A percentile compares a stretch with the other conserved stretches of the same genome.
These are phyloP conservation scores for Podospora tetraspora DNA, from an alignment of 495 filamentous ascomycete genomes.

Conservation along the genomic window DNA sequence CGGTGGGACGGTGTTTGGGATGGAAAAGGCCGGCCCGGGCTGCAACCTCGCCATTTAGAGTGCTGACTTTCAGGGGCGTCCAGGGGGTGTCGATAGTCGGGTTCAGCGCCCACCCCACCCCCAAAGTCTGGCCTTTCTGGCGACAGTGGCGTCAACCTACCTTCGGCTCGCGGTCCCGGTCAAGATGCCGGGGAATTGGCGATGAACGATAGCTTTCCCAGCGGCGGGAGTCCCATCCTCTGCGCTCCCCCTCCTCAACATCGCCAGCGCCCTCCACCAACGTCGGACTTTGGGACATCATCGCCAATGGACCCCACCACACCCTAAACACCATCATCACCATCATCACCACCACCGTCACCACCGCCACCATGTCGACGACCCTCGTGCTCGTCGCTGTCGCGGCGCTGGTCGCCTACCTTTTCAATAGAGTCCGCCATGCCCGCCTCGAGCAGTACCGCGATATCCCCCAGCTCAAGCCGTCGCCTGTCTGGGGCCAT, in stretches of 20 bases:
- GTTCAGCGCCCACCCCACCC: neutral
- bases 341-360: neutral
- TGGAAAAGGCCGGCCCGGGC: neutral
- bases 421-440: conserved; percentile 18
- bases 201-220: neutral
- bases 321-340: neutral
- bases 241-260: neutral
- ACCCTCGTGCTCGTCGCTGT: conserved; percentile 9
- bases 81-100: neutral
- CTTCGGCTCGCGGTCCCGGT: neutral
- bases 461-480: conserved; percentile 25
- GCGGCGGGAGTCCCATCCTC: neutral
- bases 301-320: neutral
- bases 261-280: neutral
- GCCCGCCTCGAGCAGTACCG: conserved; percentile 30
- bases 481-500: conserved; percentile 33
- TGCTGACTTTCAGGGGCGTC: neutral
- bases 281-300: neutral
- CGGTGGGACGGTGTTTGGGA: neutral
- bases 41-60: neutral
- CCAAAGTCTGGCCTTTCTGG: neutral
- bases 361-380: conserved; percentile 10
- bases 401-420: conserved; percentile 18
- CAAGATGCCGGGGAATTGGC: neutral
- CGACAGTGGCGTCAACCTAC: neutral